Conservation (phyloP, 2,329 filamentous ascomycete species). For the Aspergillus aculeatinus region DNA sequence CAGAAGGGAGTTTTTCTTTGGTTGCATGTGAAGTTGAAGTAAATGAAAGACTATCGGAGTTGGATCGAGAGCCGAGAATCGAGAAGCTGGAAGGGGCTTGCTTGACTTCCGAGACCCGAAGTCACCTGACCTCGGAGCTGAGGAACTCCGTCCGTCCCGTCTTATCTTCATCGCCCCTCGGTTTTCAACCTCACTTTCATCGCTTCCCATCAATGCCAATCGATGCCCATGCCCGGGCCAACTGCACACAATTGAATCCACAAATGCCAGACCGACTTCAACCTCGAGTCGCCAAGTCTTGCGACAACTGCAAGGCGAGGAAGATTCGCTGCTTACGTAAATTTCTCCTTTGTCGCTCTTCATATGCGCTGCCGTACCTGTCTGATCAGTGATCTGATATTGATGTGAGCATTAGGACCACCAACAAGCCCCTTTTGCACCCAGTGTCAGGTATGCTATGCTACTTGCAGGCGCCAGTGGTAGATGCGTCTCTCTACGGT, state of each 20-base stretch:
- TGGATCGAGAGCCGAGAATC: neutral
- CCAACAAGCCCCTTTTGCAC: neutral
- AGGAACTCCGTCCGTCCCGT: neutral
- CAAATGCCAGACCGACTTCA: neutral
- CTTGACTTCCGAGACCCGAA: neutral
- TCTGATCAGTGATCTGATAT: neutral
- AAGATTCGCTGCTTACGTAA: neutral
- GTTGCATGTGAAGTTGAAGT: no score
- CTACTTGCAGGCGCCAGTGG: no score
- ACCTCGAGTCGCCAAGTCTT: neutral
- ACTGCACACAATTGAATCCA: no score
- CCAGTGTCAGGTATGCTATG: neutral
- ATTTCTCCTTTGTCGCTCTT: neutral
- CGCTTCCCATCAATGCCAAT: no score
- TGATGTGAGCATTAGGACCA: neutral
- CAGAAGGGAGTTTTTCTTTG: no score
- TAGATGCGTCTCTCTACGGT: no score
- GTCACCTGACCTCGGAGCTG: neutral
- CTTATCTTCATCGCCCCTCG: neutral
- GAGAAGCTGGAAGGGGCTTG: neutral
- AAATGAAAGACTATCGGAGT: neutral
- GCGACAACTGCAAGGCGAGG: neutral
- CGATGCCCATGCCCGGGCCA: no score
- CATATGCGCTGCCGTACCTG: neutral
- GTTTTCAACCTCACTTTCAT: neutral